Evolutionary conservation across 495 filamentous ascomycete species (phyloP).

Genomic region (Tuber aestivum): DNA sequence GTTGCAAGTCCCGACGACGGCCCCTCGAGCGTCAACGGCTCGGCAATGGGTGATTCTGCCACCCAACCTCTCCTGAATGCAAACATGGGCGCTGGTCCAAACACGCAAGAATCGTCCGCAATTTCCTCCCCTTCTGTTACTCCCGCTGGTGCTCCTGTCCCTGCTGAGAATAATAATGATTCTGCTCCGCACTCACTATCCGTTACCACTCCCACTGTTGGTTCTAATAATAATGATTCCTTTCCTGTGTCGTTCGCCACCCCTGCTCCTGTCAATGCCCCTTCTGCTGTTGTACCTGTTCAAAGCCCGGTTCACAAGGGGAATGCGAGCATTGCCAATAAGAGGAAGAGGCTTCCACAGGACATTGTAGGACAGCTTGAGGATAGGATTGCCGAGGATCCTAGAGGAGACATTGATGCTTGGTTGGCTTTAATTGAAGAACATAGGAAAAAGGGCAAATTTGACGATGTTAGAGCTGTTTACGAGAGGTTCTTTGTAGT

Average conservation of each 20-base stretch:
- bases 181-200: slow-evolving; percentile 31
- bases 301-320: slow-evolving; percentile 30
- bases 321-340: slow-evolving; percentile 31
- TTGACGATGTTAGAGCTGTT: slow-evolving; percentile 69
- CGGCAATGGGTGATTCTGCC: slow-evolving; percentile 27
- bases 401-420: slow-evolving; percentile 80
- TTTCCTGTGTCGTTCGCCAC: slow-evolving; percentile 33
- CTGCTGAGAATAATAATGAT: slow-evolving; percentile 39
- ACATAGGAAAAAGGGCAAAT: slow-evolving; percentile 70
- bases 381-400: slow-evolving; percentile 82
- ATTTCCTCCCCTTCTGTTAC: slow-evolving; percentile 28
- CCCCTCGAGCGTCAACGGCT: slow-evolving; percentile 32
- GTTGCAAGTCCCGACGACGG: slow-evolving; percentile 35
- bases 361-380: slow-evolving; percentile 80
- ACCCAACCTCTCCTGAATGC: slow-evolving; percentile 31
- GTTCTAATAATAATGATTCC: slow-evolving; percentile 37
- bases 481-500: slow-evolving; percentile 81
- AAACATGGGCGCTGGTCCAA: slow-evolving; percentile 24
- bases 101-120: slow-evolving; percentile 35
- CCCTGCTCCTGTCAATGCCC: slow-evolving; percentile 25
- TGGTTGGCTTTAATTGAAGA: slow-evolving; percentile 84
- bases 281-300: slow-evolving; percentile 33
- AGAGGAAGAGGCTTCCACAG: slow-evolving; percentile 57
- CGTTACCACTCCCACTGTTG: slow-evolving; percentile 29
- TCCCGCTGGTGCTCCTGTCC: slow-evolving; percentile 35